Evolutionary conservation across 1,284 basidiomycete species (phyloP).

Genomic region (Ganoderma meredithae): DNA sequence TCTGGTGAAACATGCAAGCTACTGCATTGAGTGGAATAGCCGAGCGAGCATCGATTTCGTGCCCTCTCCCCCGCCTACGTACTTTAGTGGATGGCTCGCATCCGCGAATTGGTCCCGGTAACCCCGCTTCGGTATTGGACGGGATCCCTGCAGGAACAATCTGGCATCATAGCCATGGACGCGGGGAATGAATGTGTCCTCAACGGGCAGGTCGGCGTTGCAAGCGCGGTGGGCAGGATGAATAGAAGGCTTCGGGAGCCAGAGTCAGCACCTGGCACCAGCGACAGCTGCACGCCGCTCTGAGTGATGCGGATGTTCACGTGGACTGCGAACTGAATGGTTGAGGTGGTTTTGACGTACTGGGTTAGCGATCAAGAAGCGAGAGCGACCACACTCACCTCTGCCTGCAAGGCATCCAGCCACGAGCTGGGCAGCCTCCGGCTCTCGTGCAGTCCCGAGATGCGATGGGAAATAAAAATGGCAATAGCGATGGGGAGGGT

Average conservation of each 20-base stretch:
- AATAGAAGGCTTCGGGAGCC: background rate
- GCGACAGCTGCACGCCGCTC: background rate
- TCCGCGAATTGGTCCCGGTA: slow-evolving; percentile 7
- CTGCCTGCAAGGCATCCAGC: background rate
- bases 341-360: slow-evolving; percentile 1
- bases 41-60: background rate
- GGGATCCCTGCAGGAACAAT: background rate
- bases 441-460: background rate
- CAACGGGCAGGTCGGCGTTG: background rate
- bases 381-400: slow-evolving; percentile 3
- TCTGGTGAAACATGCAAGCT: slow-evolving; percentile 9
- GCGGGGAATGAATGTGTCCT: background rate
- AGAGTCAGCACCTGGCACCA: background rate
- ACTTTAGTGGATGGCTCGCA: background rate
- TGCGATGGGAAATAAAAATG: slow-evolving; percentile 3
- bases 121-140: slow-evolving; percentile 4
- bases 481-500: background rate
- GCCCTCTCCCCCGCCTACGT: background rate
- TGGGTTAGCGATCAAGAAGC: background rate
- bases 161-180: background rate
- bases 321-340: background rate
- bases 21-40: slow-evolving; percentile 9
- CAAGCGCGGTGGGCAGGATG: background rate
- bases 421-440: background rate
- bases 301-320: background rate